Conservation (phyloP, 2,329 filamentous ascomycete species). For the Neopestalotiopsis clavispora region DNA sequence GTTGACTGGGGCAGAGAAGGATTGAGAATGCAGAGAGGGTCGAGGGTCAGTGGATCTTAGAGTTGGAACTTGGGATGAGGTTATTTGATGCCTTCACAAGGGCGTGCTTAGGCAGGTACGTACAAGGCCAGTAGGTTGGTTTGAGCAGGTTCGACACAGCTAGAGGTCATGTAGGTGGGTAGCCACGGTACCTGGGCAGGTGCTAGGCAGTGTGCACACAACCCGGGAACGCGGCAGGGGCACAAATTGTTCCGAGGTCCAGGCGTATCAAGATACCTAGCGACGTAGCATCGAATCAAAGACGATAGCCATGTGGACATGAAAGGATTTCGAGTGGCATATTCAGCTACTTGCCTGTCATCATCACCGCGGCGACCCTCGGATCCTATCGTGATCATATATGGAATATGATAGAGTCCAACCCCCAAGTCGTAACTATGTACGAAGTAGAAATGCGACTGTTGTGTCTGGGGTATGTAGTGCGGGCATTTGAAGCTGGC, state of each 20-base stretch:
- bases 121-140: no score
- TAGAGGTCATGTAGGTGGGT: neutral
- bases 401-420: no score
- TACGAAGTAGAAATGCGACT: no score
- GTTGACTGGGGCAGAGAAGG: neutral
- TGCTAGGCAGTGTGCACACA: no score
- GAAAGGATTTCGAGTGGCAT: no score
- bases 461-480: no score
- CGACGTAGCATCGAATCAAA: neutral
- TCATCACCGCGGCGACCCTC: no score
- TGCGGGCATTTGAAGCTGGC: neutral
- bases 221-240: neutral
- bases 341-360: no score
- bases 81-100: constrained; percentile 3
- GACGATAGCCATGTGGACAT: neutral
- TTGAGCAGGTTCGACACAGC: neutral
- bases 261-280: neutral
- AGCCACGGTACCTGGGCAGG: no score
- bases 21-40: neutral
- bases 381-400: no score
- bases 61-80: neutral
- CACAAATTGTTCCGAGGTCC: neutral
- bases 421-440: no score
- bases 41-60: neutral
- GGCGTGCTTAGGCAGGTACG: neutral